A percentile compares a stretch with the other conserved stretches of the same genome.
phyloP scores from a whole-genome alignment of 208 protist species.

The Vickermania spadyakhi region DNA sequence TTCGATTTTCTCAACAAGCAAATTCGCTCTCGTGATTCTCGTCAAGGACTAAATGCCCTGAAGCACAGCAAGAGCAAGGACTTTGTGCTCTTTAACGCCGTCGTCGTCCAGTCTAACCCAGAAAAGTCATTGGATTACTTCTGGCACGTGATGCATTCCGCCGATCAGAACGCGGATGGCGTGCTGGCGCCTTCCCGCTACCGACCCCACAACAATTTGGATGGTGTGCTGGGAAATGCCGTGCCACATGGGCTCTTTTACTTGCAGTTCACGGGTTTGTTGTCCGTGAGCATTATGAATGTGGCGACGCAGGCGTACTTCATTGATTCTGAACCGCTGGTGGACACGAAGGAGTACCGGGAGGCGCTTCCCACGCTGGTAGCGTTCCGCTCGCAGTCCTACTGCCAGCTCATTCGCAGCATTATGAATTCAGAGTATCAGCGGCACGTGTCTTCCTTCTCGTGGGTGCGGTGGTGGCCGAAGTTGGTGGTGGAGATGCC shows the following conservation, averaged over 20 bases:
- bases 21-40: neutral
- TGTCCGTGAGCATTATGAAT: conserved; percentile 77
- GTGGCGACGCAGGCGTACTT: conserved; percentile 79
- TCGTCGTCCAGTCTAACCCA: conserved; percentile 40
- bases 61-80: conserved; percentile 74
- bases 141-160: conserved; percentile 50
- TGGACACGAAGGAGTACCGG: conserved; percentile 68
- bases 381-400: conserved; percentile 58
- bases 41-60: conserved; percentile 6
- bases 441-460: conserved; percentile 35
- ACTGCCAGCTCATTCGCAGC: conserved; percentile 55
- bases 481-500: conserved; percentile 37
- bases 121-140: conserved; percentile 71
- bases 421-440: conserved; percentile 27
- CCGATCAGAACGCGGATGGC: neutral
- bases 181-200: conserved; percentile 20
- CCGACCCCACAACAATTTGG: conserved; percentile 61
- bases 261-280: conserved; percentile 69
- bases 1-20: neutral
- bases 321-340: conserved; percentile 64
- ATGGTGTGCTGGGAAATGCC: conserved; percentile 63
- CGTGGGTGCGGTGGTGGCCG: conserved; percentile 79
- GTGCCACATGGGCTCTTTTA: conserved; percentile 75
- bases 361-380: conserved; percentile 44
- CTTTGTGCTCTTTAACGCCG: conserved; percentile 71